Base-by-base conservation (phyloP, 495 filamentous ascomycete species). In the Neurospora tetrasperma region DNA sequence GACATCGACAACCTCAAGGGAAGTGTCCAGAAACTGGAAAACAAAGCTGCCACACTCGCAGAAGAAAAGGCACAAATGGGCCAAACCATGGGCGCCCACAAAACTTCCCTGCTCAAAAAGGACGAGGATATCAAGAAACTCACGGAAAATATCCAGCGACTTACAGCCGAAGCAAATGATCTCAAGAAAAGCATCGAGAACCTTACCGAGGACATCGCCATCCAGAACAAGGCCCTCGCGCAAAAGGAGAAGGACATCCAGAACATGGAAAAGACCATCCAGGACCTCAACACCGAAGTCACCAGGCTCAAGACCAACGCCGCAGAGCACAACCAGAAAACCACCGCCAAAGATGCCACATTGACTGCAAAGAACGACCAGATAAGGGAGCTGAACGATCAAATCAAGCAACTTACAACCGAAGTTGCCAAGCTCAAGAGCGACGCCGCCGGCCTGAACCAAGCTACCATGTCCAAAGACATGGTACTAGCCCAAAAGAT, bases 261-360 rank as follows among this genome's bases (percentile, higher is more conserved):
- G 54, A 90, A 92, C 75, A 85, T 94, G 66, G 93, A 94, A 78
- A 91, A 89, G 70, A 93, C 92, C 75, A 83, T 91, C 62, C 89
- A 88, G 73, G 91, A 93, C 78, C 87, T 93, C 70, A 90, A 87
- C 76, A 91, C 91, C 4, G 92, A 94, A 79, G 90, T 7, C 11
- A 41, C 71, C 1, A 23, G 42, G 23, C 27, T 69, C 12, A 62
- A 69, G 10, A 70, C 23, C 14, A 40, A 27, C 4, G n/a, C 18
- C 31, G 31, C 38, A 16, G 62, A 71, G 35, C 20, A 70, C 0
- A 18, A 7, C 27, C 54, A 35, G 35, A 35, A 9, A 14, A 66
- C 27, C 27, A 66, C 0, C 27, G 27, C 27, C 54, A 31, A 18
- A 9, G 3, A 66, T 12, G 31, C 54, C 1, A 18, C 23, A 27